Evolutionary conservation across 495 filamentous ascomycete genomes (phyloP).

Genomic region (Penicillium arizonense): DNA sequence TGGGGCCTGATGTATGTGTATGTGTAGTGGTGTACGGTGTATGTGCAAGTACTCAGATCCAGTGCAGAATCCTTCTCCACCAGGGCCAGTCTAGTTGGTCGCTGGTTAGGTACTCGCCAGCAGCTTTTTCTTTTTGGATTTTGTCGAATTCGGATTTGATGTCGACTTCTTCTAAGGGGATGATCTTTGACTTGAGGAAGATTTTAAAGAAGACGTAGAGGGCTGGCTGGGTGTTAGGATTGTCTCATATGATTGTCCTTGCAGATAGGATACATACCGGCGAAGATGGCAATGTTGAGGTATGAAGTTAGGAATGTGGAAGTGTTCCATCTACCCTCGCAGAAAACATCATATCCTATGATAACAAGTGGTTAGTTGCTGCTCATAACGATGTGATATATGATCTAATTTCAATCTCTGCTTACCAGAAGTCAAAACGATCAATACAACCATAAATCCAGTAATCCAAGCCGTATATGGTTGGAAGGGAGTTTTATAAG

Average conservation of each 20-base stretch:
- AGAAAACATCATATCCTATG: constrained; percentile 7
- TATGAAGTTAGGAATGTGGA: constrained; percentile 9
- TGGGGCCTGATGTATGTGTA: no score
- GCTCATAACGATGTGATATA: no score
- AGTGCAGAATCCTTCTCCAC: constrained; percentile 4
- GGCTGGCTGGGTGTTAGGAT: not conserved
- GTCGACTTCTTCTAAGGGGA: constrained; percentile 4
- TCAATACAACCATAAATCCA: constrained; percentile 3
- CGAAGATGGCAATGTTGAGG: constrained; percentile 10
- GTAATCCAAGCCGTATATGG: constrained; percentile 4
- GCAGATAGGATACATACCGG: not conserved
- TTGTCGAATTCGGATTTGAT: constrained; percentile 1
- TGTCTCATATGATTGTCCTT: no score
- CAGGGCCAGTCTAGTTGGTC: not conserved
- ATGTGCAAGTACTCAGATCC: not conserved
- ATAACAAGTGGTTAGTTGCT: not conserved
- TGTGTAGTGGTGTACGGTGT: no score
- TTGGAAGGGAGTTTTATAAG: constrained; percentile 7
- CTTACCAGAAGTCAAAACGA: constrained; percentile 7
- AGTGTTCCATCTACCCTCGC: constrained; percentile 1
- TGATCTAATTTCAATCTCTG: no score
- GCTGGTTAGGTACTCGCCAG: not conserved
- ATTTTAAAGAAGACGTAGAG: constrained; percentile 10
- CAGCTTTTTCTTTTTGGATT: constrained; percentile 2
- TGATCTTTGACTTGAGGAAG: constrained; percentile 7